Evolutionary conservation across 306 rosid species (phyloP).

Genomic region (Malus sylvestris): DNA sequence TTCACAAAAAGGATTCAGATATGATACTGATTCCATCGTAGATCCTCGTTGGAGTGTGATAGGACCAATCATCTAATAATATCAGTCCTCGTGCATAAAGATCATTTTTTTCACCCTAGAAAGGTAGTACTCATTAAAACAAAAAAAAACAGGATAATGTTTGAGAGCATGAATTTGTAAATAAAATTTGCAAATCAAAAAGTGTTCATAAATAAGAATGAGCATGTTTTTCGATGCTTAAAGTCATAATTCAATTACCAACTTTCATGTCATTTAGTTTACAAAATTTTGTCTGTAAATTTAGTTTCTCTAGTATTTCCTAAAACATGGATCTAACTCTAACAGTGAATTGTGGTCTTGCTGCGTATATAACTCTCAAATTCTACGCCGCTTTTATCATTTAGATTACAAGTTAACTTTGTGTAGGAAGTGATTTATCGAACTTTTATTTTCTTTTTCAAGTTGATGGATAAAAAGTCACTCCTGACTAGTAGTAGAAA

Average conservation of each 20-base stretch:
- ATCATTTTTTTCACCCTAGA: background rate
- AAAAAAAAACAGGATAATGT: too few relatives aligned
- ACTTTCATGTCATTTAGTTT: too few relatives aligned
- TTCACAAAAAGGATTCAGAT: rapidly evolving
- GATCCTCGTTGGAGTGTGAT: background rate
- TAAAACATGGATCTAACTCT: background rate
- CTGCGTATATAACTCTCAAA: background rate
- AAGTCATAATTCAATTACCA: too few relatives aligned
- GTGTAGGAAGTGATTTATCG: too few relatives aligned
- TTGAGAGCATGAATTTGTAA: too few relatives aligned
- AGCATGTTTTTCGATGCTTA: too few relatives aligned
- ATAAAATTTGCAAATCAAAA: too few relatives aligned
- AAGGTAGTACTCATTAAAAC: background rate
- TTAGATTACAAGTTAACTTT: background rate
- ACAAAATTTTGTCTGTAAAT: too few relatives aligned
- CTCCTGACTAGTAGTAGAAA: background rate
- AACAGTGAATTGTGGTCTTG: background rate
- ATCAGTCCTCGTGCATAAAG: background rate
- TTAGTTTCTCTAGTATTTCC: too few relatives aligned
- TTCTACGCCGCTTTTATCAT: background rate
- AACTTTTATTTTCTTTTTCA: background rate
- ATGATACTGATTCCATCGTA: background rate
- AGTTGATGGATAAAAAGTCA: background rate
- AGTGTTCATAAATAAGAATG: too few relatives aligned
- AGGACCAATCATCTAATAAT: background rate